Conservation (phyloP, 192 early-diverging fungal genomes). For the Gamsiella multidivaricata region DNA sequence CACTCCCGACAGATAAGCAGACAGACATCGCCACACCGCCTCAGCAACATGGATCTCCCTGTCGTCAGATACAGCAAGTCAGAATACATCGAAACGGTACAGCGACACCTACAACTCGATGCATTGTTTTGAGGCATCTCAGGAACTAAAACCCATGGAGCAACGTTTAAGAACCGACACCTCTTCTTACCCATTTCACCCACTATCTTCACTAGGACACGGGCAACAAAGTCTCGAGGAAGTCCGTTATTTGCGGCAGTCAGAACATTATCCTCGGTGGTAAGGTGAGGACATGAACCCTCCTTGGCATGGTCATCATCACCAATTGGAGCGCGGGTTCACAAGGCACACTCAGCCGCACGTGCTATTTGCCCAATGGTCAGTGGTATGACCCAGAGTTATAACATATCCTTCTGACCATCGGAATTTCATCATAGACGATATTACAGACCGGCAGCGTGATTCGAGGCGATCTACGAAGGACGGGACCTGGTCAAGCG, state of each 20-base stretch:
- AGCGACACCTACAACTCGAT: not conserved
- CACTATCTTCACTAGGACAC: constrained; percentile 72
- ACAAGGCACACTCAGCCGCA: no score
- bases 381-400: not conserved
- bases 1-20: no score
- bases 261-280: constrained; percentile 97
- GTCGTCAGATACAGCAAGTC: constrained; percentile 78
- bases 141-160: constrained; percentile 13
- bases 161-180: not conserved
- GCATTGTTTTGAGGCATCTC: not conserved
- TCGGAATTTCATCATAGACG: no score
- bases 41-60: constrained; percentile 72
- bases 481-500: constrained; percentile 86
- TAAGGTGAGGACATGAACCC: constrained; percentile 68
- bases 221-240: constrained; percentile 95
- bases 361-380: not conserved
- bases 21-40: not conserved
- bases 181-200: not conserved
- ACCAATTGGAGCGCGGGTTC: no score
- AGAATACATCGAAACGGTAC: constrained; percentile 97
- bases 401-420: not conserved
- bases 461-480: constrained; percentile 92
- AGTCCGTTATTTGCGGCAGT: constrained; percentile 92
- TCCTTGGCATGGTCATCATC: no score
- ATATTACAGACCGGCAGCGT: constrained; percentile 92